These are phyloP conservation scores for Xylaria cubensis DNA, from an alignment of 495 filamentous ascomycete genomes.

Conservation along the genomic window DNA sequence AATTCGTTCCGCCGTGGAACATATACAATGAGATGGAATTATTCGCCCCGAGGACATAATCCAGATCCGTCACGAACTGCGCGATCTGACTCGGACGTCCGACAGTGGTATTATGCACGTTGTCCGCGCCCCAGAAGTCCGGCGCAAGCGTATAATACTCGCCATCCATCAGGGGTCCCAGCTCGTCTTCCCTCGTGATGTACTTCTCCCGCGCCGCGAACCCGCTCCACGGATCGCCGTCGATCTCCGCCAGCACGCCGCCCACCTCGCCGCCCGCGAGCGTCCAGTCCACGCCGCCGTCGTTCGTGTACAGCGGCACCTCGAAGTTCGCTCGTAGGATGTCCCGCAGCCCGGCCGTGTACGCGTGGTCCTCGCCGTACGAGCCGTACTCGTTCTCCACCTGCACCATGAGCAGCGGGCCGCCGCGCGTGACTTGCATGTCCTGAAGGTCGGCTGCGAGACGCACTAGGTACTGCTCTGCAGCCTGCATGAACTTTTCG, in stretches of 20 bases:
- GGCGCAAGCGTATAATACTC: conserved; percentile 54
- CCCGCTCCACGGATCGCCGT: conserved; percentile 51
- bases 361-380: conserved; percentile 50
- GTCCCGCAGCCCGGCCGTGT: conserved; percentile 45
- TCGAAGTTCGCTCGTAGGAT: conserved; percentile 48
- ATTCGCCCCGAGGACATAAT: conserved; percentile 47
- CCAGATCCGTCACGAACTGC: conserved; percentile 43
- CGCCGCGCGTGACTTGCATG: conserved; percentile 48
- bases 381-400: conserved; percentile 60
- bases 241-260: conserved; percentile 50
- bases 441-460: conserved; percentile 44
- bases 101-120: conserved; percentile 39
- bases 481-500: conserved; percentile 43
- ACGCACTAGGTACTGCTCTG: conserved; percentile 44
- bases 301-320: conserved; percentile 55
- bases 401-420: conserved; percentile 56
- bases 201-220: conserved; percentile 49
- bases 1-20: conserved; percentile 58
- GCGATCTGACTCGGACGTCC: conserved; percentile 33
- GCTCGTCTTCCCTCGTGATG: conserved; percentile 46
- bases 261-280: conserved; percentile 50
- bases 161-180: conserved; percentile 49
- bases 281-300: conserved; percentile 50
- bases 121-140: conserved; percentile 49
- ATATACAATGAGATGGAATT: conserved; percentile 56